phyloP scores from a whole-genome alignment of 179 eudicot genomes.

The Spergularia azorica region DNA sequence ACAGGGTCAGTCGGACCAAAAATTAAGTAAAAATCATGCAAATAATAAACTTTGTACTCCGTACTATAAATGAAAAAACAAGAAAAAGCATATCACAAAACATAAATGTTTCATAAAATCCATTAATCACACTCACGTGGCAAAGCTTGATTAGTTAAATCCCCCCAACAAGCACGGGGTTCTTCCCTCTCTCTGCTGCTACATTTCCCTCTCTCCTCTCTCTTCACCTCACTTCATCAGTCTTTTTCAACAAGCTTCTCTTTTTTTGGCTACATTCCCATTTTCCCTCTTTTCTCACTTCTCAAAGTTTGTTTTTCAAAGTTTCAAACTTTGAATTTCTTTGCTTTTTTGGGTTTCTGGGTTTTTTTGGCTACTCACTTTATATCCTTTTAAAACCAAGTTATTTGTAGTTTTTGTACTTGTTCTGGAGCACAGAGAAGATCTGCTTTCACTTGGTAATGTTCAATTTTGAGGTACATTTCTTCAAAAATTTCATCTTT shows the following conservation, averaged over 20 bases:
- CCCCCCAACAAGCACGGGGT: conserved; percentile 20
- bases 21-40: too few species aligned
- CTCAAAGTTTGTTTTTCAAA: conserved; percentile 12
- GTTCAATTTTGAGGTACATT: conserved; percentile 27
- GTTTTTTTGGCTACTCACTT: background rate
- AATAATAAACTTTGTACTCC: too few species aligned
- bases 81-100: background rate
- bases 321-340: conserved; percentile 33
- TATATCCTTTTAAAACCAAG: background rate
- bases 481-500: conserved; percentile 10
- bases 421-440: conserved; percentile 21
- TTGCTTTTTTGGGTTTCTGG: background rate
- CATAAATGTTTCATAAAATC: conserved; percentile 10
- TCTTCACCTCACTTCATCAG: conserved; percentile 9
- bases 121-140: conserved; percentile 27
- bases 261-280: conserved; percentile 24
- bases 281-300: conserved; percentile 10
- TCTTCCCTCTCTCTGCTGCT: background rate
- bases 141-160: background rate
- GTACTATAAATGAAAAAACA: background rate
- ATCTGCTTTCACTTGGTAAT: conserved; percentile 22
- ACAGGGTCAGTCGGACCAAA: background rate
- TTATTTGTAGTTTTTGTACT: conserved; percentile 13
- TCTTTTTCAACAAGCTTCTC: conserved; percentile 27
- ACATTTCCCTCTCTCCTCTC: background rate